A percentile compares a stretch with the other conserved stretches of the same genome.
Conservation (phyloP, 2,329 filamentous ascomycete genomes). For the Curvularia verruculosa region DNA sequence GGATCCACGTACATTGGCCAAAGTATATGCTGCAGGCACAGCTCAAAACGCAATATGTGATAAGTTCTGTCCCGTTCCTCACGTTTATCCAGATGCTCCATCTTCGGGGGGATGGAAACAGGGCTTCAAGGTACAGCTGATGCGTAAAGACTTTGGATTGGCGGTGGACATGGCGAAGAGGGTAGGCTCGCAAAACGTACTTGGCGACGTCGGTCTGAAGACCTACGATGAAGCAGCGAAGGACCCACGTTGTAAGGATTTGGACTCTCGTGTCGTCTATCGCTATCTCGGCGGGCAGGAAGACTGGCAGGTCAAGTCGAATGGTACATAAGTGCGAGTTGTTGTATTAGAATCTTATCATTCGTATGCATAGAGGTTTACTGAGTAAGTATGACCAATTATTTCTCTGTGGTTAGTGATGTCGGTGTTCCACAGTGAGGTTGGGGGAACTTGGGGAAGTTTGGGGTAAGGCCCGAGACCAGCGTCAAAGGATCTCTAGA, state of each 20-base stretch:
- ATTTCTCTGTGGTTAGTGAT: not conserved
- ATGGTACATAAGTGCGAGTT: constrained; percentile 15
- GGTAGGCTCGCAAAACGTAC: constrained; percentile 57
- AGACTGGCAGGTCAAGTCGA: constrained; percentile 51
- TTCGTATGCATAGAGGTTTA: not conserved
- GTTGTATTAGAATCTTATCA: not conserved
- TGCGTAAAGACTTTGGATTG: constrained; percentile 64
- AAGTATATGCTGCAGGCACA: constrained; percentile 59
- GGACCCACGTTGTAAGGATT: constrained; percentile 58
- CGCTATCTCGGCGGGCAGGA: constrained; percentile 61
- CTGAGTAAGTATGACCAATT: not conserved
- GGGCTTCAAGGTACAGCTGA: constrained; percentile 65
- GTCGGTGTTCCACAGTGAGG: not conserved
- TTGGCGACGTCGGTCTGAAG: constrained; percentile 58
- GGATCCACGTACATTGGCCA: constrained; percentile 60
- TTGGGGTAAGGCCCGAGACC: constrained; percentile 32
- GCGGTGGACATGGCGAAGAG: constrained; percentile 62
- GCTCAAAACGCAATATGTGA: constrained; percentile 61
- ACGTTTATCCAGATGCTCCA: constrained; percentile 57
- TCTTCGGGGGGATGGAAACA: constrained; percentile 58
- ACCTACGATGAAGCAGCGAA: constrained; percentile 60
- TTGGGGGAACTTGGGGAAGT: constrained; percentile 32
- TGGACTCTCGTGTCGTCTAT: constrained; percentile 65
- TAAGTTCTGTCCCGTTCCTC: constrained; percentile 59
- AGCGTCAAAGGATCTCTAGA: constrained; percentile 7